These are phyloP conservation scores for Cercospora beticola DNA, from an alignment of 2,329 filamentous ascomycete species.

Conservation along the genomic window DNA sequence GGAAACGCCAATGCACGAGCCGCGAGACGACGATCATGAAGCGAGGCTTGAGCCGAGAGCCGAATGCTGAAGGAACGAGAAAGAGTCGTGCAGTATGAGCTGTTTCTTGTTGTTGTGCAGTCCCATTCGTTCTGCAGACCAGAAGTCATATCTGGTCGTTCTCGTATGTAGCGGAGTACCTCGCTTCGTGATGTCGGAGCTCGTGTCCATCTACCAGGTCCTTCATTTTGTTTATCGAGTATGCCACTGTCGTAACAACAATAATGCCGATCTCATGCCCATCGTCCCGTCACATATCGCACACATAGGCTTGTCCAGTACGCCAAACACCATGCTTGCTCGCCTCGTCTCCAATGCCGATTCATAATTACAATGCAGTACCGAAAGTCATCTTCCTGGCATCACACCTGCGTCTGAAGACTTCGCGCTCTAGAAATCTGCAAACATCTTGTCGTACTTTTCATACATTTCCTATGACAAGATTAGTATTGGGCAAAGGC, in stretches of 20 bases:
- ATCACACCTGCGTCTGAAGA: neutral
- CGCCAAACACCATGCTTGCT: conserved; percentile 25
- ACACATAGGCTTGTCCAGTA: conserved; percentile 5
- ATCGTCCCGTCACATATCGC: neutral
- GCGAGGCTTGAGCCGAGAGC: conserved; percentile 1
- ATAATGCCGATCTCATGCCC: neutral
- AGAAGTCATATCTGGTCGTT: conserved; percentile 11
- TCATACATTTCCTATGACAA: conserved; percentile 56
- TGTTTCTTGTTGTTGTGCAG: neutral
- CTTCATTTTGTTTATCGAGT: conserved; percentile 1
- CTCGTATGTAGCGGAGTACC: neutral
- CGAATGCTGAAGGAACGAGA: neutral
- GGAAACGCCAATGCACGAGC: conserved; percentile 4
- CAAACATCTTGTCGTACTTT: conserved; percentile 70
- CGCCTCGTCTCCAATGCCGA: conserved; percentile 7
- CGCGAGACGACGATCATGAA: neutral
- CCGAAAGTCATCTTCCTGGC: conserved; percentile 7
- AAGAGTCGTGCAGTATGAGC: neutral
- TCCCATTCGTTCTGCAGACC: neutral
- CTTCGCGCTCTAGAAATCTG: conserved; percentile 59
- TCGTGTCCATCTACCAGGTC: neutral
- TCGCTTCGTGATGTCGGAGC: neutral
- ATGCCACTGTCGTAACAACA: conserved; percentile 12
- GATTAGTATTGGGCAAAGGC: neutral
- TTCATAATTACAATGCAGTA: conserved; percentile 24